Conservation (phyloP, 306 rosid genomes). For the Vigna radiata region DNA sequence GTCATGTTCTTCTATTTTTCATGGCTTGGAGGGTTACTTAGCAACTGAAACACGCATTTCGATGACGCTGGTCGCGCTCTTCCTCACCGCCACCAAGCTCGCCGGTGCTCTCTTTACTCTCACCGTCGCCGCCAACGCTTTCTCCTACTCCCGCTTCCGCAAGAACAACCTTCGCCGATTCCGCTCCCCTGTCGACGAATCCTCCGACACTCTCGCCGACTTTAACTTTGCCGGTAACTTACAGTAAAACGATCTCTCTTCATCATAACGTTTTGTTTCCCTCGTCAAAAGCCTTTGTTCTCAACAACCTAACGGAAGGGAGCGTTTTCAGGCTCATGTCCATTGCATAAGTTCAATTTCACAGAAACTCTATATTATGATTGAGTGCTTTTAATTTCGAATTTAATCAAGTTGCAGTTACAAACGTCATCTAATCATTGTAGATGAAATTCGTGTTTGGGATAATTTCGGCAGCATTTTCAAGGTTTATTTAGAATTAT, state of each 20-base stretch:
- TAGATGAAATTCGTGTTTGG: neutral
- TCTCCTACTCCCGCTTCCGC: conserved; percentile 70
- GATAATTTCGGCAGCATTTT: neutral
- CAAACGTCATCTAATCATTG: neutral
- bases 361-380: neutral
- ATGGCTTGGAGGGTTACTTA: neutral
- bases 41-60: neutral
- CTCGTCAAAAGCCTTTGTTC: neutral
- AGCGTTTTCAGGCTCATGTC: neutral
- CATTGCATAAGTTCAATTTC: neutral
- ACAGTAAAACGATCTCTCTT: neutral
- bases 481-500: neutral
- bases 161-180: conserved; percentile 70
- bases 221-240: conserved; percentile 63
- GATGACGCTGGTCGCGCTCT: conserved; percentile 67
- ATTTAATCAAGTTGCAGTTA: neutral
- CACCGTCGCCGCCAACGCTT: conserved; percentile 80
- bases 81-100: conserved; percentile 77
- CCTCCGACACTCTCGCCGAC: conserved; percentile 70
- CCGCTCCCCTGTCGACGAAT: conserved; percentile 78
- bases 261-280: too few species aligned
- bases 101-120: conserved; percentile 68
- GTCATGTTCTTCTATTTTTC: neutral
- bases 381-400: neutral
- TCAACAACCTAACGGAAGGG: neutral